Evolutionary conservation across 2,329 filamentous ascomycete genomes (phyloP).

Genomic region (Xylariales sp.): DNA sequence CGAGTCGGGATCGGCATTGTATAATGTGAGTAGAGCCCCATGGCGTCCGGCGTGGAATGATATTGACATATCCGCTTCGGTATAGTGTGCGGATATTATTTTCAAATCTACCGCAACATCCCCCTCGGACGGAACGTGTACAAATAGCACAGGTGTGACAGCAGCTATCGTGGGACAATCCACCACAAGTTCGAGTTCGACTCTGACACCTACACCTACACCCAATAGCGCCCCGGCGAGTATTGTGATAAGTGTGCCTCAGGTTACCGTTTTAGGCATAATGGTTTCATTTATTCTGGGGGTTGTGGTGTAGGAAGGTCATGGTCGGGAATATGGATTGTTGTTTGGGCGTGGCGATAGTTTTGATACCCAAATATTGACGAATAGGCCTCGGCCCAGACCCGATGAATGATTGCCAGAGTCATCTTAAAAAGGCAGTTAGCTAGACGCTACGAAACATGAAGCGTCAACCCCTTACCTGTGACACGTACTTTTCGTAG

Average conservation of each 20-base stretch:
- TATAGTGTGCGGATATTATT: slow-evolving; percentile 77
- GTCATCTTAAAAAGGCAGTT: slow-evolving; percentile 28
- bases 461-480: not conserved
- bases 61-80: slow-evolving; percentile 28
- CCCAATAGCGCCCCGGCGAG: slow-evolving; percentile 8
- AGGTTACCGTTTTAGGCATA: not conserved
- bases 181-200: slow-evolving; percentile 18
- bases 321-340: not conserved
- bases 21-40: slow-evolving; percentile 63
- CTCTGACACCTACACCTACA: slow-evolving; percentile 25
- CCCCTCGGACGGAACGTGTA: slow-evolving; percentile 63
- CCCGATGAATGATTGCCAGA: slow-evolving; percentile 10
- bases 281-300: slow-evolving; percentile 3
- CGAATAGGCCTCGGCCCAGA: not conserved
- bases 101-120: slow-evolving; percentile 66
- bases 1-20: slow-evolving; percentile 69
- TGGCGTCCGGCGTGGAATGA: not conserved
- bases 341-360: slow-evolving; percentile 10
- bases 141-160: slow-evolving; percentile 67
- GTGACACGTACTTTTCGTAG: slow-evolving; percentile 13
- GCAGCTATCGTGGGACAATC: slow-evolving; percentile 50
- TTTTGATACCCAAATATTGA: slow-evolving; percentile 23
- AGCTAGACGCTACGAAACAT: slow-evolving; percentile 8
- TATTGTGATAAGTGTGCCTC: not conserved
- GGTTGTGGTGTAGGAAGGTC: slow-evolving; percentile 15